Evolutionary conservation across 1,139 yeast genomes (phyloP).

Genomic region (Magnusiomyces ingens): DNA sequence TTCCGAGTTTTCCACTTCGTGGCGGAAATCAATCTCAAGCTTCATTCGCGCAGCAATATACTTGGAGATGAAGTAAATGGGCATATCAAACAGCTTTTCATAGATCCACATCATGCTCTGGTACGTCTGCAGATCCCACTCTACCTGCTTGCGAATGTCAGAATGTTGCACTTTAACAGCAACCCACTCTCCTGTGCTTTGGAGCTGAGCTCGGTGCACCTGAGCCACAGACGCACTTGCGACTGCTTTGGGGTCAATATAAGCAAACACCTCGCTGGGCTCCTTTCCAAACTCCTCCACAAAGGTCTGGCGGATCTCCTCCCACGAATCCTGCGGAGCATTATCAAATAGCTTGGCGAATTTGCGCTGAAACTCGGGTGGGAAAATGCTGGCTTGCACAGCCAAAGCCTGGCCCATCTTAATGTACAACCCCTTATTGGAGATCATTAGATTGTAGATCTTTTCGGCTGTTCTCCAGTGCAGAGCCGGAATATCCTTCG

Average conservation of each 20-base stretch:
- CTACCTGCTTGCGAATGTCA: slow-evolving; percentile 50
- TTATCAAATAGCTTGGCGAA: slow-evolving; percentile 57
- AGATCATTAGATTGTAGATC: slow-evolving; percentile 45
- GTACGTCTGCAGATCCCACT: slow-evolving; percentile 55
- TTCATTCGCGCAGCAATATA: slow-evolving; percentile 53
- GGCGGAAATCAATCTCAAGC: slow-evolving; percentile 55
- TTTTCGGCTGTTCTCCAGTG: slow-evolving; percentile 57
- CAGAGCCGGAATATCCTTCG: slow-evolving; percentile 42
- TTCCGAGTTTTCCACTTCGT: slow-evolving; percentile 50
- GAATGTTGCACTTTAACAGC: slow-evolving; percentile 68
- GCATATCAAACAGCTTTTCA: slow-evolving; percentile 55
- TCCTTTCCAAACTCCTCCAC: slow-evolving; percentile 41
- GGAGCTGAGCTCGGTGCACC: slow-evolving; percentile 53
- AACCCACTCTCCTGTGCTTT: slow-evolving; percentile 44
- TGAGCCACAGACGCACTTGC: slow-evolving; percentile 76
- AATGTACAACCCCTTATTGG: slow-evolving; percentile 66
- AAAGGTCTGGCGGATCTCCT: slow-evolving; percentile 42
- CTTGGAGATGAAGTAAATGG: slow-evolving; percentile 49
- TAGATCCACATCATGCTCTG: slow-evolving; percentile 46
- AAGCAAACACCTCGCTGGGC: slow-evolving; percentile 43
- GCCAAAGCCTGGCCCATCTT: slow-evolving; percentile 74
- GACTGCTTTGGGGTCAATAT: slow-evolving; percentile 44
- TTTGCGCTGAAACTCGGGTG: slow-evolving; percentile 50
- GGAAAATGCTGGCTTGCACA: slow-evolving; percentile 61
- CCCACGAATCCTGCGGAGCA: slow-evolving; percentile 67